phyloP scores from a whole-genome alignment of 1,139 yeast species.

The Scheffersomyces lignicola region DNA sequence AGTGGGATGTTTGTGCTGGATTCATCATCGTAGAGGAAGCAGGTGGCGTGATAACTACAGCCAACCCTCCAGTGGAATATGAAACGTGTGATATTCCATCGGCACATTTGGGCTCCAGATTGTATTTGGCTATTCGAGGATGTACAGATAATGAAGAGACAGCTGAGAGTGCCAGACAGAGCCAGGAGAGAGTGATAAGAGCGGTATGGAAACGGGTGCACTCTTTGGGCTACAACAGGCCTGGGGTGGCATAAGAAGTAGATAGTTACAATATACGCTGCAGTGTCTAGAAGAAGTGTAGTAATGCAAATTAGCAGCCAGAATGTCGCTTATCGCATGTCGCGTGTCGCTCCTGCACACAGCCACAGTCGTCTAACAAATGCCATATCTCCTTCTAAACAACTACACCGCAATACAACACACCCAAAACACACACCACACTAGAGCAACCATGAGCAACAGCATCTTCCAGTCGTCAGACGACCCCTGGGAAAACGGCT shows the following conservation, averaged over 20 bases:
- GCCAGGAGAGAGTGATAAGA: slow-evolving; percentile 9
- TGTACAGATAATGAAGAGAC: slow-evolving; percentile 7
- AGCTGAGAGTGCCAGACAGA: slow-evolving; percentile 5
- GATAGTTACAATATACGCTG: not conserved
- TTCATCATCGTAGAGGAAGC: slow-evolving; percentile 9
- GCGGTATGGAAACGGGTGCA: slow-evolving; percentile 10
- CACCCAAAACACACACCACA: slow-evolving; percentile 1
- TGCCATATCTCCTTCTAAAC: too few species aligned
- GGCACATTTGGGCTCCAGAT: slow-evolving; percentile 10
- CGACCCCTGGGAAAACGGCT: slow-evolving; percentile 47
- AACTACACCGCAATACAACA: too few species aligned
- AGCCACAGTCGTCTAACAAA: too few species aligned
- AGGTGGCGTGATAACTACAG: slow-evolving; percentile 9
- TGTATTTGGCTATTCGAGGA: slow-evolving; percentile 9
- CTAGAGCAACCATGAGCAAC: slow-evolving; percentile 15
- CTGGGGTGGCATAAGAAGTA: slow-evolving; percentile 2
- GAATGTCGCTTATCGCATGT: too few species aligned
- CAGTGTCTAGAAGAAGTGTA: too few species aligned
- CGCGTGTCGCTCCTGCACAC: too few species aligned
- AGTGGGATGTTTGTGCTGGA: slow-evolving; percentile 12
- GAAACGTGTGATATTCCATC: slow-evolving; percentile 5
- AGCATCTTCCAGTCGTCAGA: slow-evolving; percentile 19
- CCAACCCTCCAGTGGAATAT: slow-evolving; percentile 7
- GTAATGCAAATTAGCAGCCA: too few species aligned
- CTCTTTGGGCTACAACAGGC: slow-evolving; percentile 7